Evolutionary conservation across 129 eudicot species (phyloP), one percentile per base, ranked within the genome.

Genomic region (Helichrysum umbraculigerum): DNA sequence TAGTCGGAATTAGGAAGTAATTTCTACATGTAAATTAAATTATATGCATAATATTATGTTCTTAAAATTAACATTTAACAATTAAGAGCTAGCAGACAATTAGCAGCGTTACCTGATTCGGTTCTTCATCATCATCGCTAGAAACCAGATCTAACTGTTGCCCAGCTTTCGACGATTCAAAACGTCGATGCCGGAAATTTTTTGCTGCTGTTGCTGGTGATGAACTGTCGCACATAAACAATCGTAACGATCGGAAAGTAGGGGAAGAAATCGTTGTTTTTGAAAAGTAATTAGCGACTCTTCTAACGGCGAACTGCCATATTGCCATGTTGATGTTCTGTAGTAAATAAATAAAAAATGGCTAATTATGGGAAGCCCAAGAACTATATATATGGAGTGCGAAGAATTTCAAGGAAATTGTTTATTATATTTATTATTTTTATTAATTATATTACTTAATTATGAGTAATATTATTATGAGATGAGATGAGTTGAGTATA

Each of bases 121-220:
- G 67, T 28, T 68, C 65, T 17, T 75, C 73, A 16, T 86, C 72
- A 56, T 80, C 85, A 8, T 84, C 78, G 44, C 67, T 54, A 10
- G 74, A 81, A 15, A 66, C 56, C 58, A 74, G 64, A 50, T 79
- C 85, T 12, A 73, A 37, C 58, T 73, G 82, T 33, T 76, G 74
- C 1, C 79, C 80, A 37, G 90, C 88, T 69, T 68, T 72, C 30
- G 78, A 62, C 0, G 90, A 85, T 66, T 83, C 85, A 61, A 71
- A 79, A 16, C 93, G 71, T 12, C 79, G 82, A 54, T 74, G 76
- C 32, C 47, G 29, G 21, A 68, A 44, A 73, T 16, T 16, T 21
- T 66, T 44, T 51, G 77, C 58, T 2, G 75, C 50, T 14, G 72
- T 44, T 51, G 77, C 58, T 2, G 75, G 61, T 15, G 72, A 47